Conservation (phyloP, 2,329 filamentous ascomycete genomes). For the Diaporthe amygdali region DNA sequence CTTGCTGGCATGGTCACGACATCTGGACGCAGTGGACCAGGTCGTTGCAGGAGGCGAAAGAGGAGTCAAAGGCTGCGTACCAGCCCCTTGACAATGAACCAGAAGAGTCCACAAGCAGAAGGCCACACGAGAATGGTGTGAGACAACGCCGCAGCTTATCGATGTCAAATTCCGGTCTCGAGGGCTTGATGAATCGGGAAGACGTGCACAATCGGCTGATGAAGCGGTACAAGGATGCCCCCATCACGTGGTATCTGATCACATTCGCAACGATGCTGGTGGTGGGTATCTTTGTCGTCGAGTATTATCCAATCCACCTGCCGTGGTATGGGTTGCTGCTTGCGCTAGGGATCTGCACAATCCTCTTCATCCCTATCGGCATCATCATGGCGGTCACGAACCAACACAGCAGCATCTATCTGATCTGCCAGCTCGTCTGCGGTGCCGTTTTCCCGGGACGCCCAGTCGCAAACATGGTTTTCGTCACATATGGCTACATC, state of each 20-base stretch:
- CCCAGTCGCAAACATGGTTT: constrained; percentile 92
- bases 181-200: constrained; percentile 70
- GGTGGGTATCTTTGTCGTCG: constrained; percentile 82
- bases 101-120: constrained; percentile 22
- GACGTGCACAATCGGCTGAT: constrained; percentile 87
- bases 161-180: constrained; percentile 44
- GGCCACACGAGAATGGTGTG: not conserved
- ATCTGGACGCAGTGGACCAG: constrained; percentile 79
- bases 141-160: constrained; percentile 8
- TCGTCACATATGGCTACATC: constrained; percentile 90
- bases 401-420: constrained; percentile 84
- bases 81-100: constrained; percentile 44
- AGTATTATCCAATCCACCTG: constrained; percentile 82
- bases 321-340: constrained; percentile 88
- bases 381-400: constrained; percentile 95
- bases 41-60: constrained; percentile 68
- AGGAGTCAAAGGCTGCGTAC: constrained; percentile 56
- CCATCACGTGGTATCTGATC: constrained; percentile 78
- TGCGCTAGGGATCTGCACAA: constrained; percentile 75
- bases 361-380: constrained; percentile 89
- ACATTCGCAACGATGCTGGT: constrained; percentile 79
- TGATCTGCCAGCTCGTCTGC: constrained; percentile 85
- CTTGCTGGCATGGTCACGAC: constrained; percentile 84
- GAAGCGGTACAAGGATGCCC: constrained; percentile 81
- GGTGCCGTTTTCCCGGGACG: constrained; percentile 82